Percentiles rank a stretch among this genome's conserved stretches.
Evolutionary conservation across 2,329 filamentous ascomycete genomes (phyloP).

Genomic region (Trichoderma aggressivum): DNA sequence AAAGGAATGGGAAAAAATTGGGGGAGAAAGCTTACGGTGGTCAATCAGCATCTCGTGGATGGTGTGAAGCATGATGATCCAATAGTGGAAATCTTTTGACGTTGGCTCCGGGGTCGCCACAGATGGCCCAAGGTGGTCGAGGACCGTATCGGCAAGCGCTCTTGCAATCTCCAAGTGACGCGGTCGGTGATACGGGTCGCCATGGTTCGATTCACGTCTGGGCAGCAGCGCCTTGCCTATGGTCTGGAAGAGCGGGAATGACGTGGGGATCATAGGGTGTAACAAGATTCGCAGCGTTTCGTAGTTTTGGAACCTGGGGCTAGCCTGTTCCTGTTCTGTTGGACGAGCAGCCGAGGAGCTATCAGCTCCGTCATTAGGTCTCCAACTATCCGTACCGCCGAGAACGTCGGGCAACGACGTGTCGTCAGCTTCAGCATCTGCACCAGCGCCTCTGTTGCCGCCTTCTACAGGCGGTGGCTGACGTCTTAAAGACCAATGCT

Average conservation of each 20-base stretch:
- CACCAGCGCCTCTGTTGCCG: slow-evolving; percentile 20
- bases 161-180: slow-evolving; percentile 56
- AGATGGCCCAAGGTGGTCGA: slow-evolving; percentile 60
- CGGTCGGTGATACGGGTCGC: slow-evolving; percentile 57
- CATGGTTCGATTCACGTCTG: slow-evolving; percentile 56
- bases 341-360: slow-evolving; percentile 28
- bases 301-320: slow-evolving; percentile 65
- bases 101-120: slow-evolving; percentile 45
- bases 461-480: slow-evolving; percentile 28
- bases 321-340: slow-evolving; percentile 43
- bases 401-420: slow-evolving; percentile 34
- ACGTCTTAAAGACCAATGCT: slow-evolving; percentile 53
- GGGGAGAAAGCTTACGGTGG: slow-evolving; percentile 39
- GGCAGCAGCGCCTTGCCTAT: slow-evolving; percentile 78
- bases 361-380: slow-evolving; percentile 25
- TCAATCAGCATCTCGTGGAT: slow-evolving; percentile 79
- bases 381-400: slow-evolving; percentile 28
- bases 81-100: slow-evolving; percentile 70
- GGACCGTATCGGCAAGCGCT: slow-evolving; percentile 67
- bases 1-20: not conserved
- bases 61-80: slow-evolving; percentile 75
- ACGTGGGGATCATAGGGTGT: slow-evolving; percentile 71
- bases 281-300: slow-evolving; percentile 73
- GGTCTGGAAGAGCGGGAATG: slow-evolving; percentile 82
- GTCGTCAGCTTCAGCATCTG: slow-evolving; percentile 29